Conservation (phyloP, 2,329 filamentous ascomycete genomes). For the Drechslerella stenobrocha region DNA sequence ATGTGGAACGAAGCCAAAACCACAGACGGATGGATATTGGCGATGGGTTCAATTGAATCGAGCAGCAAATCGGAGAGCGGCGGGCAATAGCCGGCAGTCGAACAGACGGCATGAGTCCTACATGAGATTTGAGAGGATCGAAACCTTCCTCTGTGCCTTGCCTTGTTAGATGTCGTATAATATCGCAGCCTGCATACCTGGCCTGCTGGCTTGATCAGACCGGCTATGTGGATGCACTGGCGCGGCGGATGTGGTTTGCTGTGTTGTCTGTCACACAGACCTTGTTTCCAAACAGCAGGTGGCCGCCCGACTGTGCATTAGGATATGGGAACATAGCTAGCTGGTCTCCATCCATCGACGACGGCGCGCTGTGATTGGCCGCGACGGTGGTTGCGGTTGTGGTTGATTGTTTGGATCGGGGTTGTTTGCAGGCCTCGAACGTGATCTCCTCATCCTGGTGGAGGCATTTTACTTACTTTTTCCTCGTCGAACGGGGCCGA, state of each 20-base stretch:
- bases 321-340: too few relatives aligned
- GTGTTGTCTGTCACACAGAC: slow-evolving; percentile 49
- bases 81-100: neutral
- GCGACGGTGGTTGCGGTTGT: neutral
- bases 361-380: neutral
- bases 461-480: slow-evolving; percentile 37
- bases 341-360: too few relatives aligned
- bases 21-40: slow-evolving; percentile 1
- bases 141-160: slow-evolving; percentile 1
- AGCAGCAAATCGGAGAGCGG: slow-evolving; percentile 6
- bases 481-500: neutral
- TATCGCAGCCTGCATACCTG: neutral
- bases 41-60: neutral
- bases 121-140: neutral
- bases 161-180: slow-evolving; percentile 1
- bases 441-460: slow-evolving; percentile 44
- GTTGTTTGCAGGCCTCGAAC: slow-evolving; percentile 32
- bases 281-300: slow-evolving; percentile 18
- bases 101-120: neutral
- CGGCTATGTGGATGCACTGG: too few relatives aligned
- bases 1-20: slow-evolving; percentile 44
- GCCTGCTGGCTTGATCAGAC: neutral
- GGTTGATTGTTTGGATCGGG: slow-evolving; percentile 7
- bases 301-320: slow-evolving; percentile 10
- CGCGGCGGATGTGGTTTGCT: too few relatives aligned